phyloP scores from a whole-genome alignment of 768 basidiomycete species.

The Boletus sp. region DNA sequence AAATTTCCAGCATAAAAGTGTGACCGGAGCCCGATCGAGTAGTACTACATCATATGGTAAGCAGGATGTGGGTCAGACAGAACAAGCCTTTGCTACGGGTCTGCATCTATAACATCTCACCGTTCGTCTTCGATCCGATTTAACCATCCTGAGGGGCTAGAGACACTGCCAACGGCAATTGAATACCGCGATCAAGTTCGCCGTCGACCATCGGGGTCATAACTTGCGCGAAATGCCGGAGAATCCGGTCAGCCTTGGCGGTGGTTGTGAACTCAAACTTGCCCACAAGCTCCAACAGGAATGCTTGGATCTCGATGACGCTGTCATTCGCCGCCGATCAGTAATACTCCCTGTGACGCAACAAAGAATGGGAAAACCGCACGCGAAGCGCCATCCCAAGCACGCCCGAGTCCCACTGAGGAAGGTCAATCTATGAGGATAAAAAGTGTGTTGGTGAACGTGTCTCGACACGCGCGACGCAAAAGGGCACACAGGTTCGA shows the following conservation, averaged over 20 bases:
- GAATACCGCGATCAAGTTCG: slow-evolving; percentile 28
- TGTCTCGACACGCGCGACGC: not conserved
- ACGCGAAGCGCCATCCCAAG: slow-evolving; percentile 31
- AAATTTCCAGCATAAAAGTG: too few species aligned
- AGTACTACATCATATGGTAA: too few species aligned
- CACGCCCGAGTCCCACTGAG: slow-evolving; percentile 17
- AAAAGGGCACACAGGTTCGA: slow-evolving; percentile 7
- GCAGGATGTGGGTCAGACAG: too few species aligned
- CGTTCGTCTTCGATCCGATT: not conserved
- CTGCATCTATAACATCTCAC: too few species aligned
- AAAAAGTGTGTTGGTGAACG: not conserved
- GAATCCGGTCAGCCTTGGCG: slow-evolving; percentile 26
- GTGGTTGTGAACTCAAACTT: slow-evolving; percentile 48
- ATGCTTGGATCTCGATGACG: slow-evolving; percentile 50
- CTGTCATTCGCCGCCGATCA: slow-evolving; percentile 13
- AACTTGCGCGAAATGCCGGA: slow-evolving; percentile 26
- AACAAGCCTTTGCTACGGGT: too few species aligned
- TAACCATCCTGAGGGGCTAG: slow-evolving; percentile 3
- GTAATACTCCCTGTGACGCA: not conserved
- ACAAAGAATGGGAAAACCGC: not conserved
- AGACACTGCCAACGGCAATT: slow-evolving; percentile 26
- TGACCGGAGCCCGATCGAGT: too few species aligned
- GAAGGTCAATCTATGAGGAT: slow-evolving; percentile 18
- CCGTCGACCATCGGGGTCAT: slow-evolving; percentile 37
- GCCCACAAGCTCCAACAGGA: slow-evolving; percentile 49